These are phyloP conservation scores for Pseudopediastrum boryanum DNA, from an alignment of 139 green algal genomes.

Conservation along the genomic window DNA sequence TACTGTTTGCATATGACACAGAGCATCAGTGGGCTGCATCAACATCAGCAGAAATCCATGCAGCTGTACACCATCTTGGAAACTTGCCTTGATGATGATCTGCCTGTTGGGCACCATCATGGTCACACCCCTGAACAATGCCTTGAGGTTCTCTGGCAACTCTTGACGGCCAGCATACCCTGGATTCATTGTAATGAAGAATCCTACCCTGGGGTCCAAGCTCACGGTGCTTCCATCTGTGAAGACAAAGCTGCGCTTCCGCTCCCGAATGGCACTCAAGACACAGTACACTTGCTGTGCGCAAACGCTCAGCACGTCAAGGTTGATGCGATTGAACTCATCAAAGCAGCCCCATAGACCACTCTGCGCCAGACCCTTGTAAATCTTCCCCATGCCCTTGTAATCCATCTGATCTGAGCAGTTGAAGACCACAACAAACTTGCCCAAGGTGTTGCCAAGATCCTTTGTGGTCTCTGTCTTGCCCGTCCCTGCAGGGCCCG, in stretches of 20 bases:
- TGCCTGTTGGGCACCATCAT: constrained; percentile 98
- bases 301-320: constrained; percentile 96
- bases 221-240: constrained; percentile 88
- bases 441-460: constrained; percentile 93
- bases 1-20: no score
- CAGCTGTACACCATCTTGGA: background rate
- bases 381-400: constrained; percentile 97
- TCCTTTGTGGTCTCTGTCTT: constrained; percentile 99
- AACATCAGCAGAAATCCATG: background rate
- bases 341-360: constrained; percentile 98
- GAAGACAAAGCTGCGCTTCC: constrained; percentile 92
- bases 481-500: constrained; percentile 91
- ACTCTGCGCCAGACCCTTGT: constrained; percentile 94
- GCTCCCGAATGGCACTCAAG: constrained; percentile 89
- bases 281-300: constrained; percentile 96
- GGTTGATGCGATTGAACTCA: constrained; percentile 99
- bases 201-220: constrained; percentile 90
- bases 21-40: no score
- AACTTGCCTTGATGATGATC: constrained; percentile 93
- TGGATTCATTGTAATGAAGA: constrained; percentile 96
- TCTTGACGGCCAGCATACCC: constrained; percentile 91
- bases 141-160: constrained; percentile 98
- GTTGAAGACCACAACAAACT: constrained; percentile 97
- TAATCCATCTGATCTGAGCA: constrained; percentile 98
- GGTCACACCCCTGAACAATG: constrained; percentile 94